phyloP scores from a whole-genome alignment of 805 yeast genomes.

The Nakazawaea populi region DNA sequence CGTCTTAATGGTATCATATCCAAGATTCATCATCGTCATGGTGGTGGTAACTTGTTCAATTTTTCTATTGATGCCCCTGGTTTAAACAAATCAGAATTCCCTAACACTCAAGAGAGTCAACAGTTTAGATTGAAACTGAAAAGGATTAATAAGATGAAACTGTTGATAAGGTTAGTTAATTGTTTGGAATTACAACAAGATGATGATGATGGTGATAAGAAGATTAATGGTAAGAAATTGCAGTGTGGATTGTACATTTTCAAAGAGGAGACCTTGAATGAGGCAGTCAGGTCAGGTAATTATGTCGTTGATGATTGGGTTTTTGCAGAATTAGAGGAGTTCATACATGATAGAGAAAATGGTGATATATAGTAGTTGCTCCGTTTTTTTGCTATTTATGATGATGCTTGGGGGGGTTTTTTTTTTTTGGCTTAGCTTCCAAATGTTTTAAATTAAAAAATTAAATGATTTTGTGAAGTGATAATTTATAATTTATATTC shows the following conservation, averaged over 20 bases:
- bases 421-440: no score
- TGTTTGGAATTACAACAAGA: conserved; percentile 21
- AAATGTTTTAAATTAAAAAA: no score
- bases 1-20: background rate
- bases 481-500: background rate
- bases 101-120: conserved; percentile 44
- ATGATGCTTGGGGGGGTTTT: no score
- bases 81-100: conserved; percentile 53
- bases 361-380: background rate
- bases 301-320: conserved; percentile 31
- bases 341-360: conserved; percentile 1
- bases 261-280: conserved; percentile 33
- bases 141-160: conserved; percentile 28
- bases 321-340: conserved; percentile 18
- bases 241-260: conserved; percentile 40
- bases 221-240: background rate
- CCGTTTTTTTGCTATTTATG: no score
- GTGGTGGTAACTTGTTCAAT: background rate
- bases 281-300: conserved; percentile 24
- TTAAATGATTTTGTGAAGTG: no score
- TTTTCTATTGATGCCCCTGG: conserved; percentile 40
- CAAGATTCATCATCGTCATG: conserved; percentile 1
- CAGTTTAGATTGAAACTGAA: conserved; percentile 26
- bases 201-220: background rate
- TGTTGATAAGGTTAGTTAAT: conserved; percentile 37